Base-by-base conservation (phyloP, 345 rosid species). In the rapeseed (Brassica napus) region DNA sequence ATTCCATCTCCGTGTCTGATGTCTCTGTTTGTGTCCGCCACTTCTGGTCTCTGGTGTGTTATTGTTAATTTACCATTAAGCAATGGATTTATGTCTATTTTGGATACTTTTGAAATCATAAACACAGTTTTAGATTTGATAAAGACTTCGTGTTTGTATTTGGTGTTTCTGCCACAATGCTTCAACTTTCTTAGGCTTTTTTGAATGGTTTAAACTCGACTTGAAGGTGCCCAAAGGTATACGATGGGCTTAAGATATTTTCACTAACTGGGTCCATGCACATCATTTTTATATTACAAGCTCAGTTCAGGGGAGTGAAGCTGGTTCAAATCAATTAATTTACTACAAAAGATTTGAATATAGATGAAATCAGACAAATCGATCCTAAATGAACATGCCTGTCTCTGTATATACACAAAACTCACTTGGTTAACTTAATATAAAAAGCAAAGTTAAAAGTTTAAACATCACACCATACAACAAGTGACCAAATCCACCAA, bases 41-140 rank as follows among this genome's bases (percentile, higher is more conserved):
- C 77, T 62, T 74, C 6, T 74, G 75, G 79, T 79, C 55, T 74
- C 63, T 79, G 54, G 69, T 79, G 73, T 47, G 73, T 47, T 67
- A 79, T 69, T 79, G 74, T 73, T 73, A 73, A 67, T 79, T 60
- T 73, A 60, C 65, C 57, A 73, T 60, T 11, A 39, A 59, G 69
- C 74, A 79, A 72, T 79, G 73, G 64, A 72, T 57, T 78, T 72
- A 15, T 66, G 1, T 24, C 14, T 24, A 49, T 12, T 52, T 5
- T 49, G 2, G 11, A 37, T 52, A n/a, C 6, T 52, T 47, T 5
- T 16, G 24, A 55, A 16, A 6, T 55, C 60, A 55, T 55, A 16
- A 16, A 42, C 49, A 6, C 23, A 55, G 55, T 75, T 74, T 66
- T 32, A 6, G 72, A 35, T 4, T 35, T 35, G 37, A 76, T 15